Evolutionary conservation across 1,139 yeast species (phyloP).

Genomic region (Taphrina confusa): DNA sequence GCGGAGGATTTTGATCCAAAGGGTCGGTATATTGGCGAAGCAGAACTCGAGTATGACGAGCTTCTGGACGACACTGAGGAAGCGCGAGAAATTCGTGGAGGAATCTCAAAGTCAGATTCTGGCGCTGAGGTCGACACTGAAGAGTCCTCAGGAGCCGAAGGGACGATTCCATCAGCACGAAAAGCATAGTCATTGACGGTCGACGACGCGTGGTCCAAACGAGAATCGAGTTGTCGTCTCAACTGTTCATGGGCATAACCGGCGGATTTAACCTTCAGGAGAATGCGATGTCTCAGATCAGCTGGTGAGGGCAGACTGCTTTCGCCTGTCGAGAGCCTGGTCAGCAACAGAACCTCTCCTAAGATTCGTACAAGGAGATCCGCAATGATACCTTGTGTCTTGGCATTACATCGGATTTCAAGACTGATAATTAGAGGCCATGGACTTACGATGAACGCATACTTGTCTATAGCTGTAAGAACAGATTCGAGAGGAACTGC

Average conservation of each 20-base stretch:
- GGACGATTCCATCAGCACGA: neutral
- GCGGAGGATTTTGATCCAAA: slow-evolving; percentile 1
- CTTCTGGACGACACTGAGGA: slow-evolving; percentile 25
- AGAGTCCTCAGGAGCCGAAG: neutral
- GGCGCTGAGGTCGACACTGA: slow-evolving; percentile 19
- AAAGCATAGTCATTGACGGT: neutral
- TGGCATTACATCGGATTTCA: slow-evolving; percentile 73
- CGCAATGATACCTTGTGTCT: slow-evolving; percentile 63
- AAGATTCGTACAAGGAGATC: slow-evolving; percentile 57
- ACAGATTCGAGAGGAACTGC: slow-evolving; percentile 72
- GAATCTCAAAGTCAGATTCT: slow-evolving; percentile 3
- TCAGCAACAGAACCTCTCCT: slow-evolving; percentile 59
- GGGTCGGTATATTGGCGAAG: neutral
- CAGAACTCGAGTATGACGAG: slow-evolving; percentile 15
- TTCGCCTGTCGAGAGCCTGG: slow-evolving; percentile 41
- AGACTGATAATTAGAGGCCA: slow-evolving; percentile 84
- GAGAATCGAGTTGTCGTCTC: neutral
- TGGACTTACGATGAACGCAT: slow-evolving; percentile 81
- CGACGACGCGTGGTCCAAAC: too few species aligned
- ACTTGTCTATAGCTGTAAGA: slow-evolving; percentile 68
- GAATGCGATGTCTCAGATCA: slow-evolving; percentile 64
- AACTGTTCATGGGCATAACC: neutral
- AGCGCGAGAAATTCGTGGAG: slow-evolving; percentile 9
- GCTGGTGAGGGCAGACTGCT: slow-evolving; percentile 67
- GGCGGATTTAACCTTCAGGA: slow-evolving; percentile 63